These are phyloP conservation scores for Limnanthes douglasii DNA, from an alignment of 345 rosid species.

Conservation along the genomic window DNA sequence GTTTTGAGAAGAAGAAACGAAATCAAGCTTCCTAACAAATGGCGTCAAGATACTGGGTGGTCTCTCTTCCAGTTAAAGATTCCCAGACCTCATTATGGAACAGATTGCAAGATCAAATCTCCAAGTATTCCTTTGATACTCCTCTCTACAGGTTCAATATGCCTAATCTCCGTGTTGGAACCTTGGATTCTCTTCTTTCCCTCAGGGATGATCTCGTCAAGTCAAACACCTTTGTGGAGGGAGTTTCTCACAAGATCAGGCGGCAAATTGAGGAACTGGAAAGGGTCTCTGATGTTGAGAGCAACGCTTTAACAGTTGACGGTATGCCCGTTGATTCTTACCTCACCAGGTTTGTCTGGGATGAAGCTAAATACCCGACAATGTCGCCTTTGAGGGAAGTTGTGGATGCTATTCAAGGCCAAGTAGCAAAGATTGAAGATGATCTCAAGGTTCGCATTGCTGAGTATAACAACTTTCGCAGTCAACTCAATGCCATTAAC, in stretches of 20 bases:
- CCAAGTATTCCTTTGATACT: constrained; percentile 90
- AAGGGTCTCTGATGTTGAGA: constrained; percentile 72
- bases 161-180: constrained; percentile 96
- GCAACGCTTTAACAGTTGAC: constrained; percentile 77
- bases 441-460: constrained; percentile 99
- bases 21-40: constrained; percentile 16
- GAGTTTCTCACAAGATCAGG: constrained; percentile 89
- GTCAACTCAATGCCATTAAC: constrained; percentile 91
- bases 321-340: constrained; percentile 97
- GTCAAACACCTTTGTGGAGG: constrained; percentile 90
- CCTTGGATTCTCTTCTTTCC: constrained; percentile 89
- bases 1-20: constrained; percentile 1
- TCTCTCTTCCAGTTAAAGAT: constrained; percentile 76
- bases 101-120: constrained; percentile 76
- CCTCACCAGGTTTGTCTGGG: constrained; percentile 98
- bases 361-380: constrained; percentile 91
- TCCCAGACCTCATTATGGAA: constrained; percentile 73
- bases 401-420: constrained; percentile 67
- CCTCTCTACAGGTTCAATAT: constrained; percentile 95
- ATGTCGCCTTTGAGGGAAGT: constrained; percentile 87
- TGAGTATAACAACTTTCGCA: constrained; percentile 84
- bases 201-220: constrained; percentile 94
- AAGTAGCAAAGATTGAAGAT: constrained; percentile 90
- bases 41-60: constrained; percentile 91
- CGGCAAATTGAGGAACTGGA: constrained; percentile 97